Evolutionary conservation across 257 asterid species (phyloP).

Genomic region (Scutellaria barbata): DNA sequence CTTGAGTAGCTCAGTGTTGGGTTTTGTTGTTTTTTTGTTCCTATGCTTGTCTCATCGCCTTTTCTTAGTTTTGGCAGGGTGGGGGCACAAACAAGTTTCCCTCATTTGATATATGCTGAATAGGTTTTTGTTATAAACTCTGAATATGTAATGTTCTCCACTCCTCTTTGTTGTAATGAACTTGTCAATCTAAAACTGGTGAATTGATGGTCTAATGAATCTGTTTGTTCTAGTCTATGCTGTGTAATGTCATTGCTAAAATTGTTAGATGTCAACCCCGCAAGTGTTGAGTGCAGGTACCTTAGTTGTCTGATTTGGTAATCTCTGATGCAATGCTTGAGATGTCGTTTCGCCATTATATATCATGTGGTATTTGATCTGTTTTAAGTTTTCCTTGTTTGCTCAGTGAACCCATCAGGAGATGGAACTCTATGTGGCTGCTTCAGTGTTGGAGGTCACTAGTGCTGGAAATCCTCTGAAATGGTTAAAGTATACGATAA

Average conservation of each 20-base stretch:
- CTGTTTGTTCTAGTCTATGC: background rate
- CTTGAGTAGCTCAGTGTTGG: slow-evolving; percentile 16
- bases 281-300: background rate
- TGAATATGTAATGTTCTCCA: slow-evolving; percentile 4
- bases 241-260: background rate
- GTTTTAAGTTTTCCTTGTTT: background rate
- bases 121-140: background rate
- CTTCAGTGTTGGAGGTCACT: background rate
- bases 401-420: background rate
- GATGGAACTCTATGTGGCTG: background rate
- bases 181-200: background rate
- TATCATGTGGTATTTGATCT: background rate
- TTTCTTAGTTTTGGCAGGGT: background rate
- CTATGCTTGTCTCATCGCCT: background rate
- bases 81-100: background rate
- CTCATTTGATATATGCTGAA: background rate
- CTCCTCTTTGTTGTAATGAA: slow-evolving; percentile 3
- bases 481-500: background rate
- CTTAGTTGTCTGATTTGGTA: background rate
- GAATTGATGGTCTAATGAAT: background rate
- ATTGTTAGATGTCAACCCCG: background rate
- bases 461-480: background rate
- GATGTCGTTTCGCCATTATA: background rate
- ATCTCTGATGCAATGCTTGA: background rate
- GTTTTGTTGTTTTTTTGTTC: background rate